A percentile compares a stretch with the other conserved stretches of the same genome.
These are phyloP conservation scores for Fusarium lateritium DNA, from an alignment of 2,329 filamentous ascomycete genomes.

Conservation along the genomic window DNA sequence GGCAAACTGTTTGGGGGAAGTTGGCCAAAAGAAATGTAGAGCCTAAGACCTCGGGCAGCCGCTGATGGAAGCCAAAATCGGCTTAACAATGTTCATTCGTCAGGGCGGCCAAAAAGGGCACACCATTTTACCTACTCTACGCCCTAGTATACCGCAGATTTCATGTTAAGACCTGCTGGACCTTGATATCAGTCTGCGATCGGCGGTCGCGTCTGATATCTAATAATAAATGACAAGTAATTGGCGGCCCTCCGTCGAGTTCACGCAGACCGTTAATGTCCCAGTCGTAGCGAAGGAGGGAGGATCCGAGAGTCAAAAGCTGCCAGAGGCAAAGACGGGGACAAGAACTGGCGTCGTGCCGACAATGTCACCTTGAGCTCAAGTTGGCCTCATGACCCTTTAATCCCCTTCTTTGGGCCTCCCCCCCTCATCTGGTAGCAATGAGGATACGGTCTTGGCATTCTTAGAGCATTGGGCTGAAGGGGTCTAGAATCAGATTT, in stretches of 20 bases:
- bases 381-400: background rate
- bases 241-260: background rate
- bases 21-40: no score
- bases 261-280: background rate
- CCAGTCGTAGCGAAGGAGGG: background rate
- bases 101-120: no score
- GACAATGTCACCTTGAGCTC: no score
- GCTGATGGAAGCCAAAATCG: no score
- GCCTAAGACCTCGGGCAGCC: no score
- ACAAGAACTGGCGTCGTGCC: no score
- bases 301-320: background rate
- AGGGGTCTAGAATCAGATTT: conserved; percentile 1
- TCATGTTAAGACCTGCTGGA: no score
- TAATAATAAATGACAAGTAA: background rate
- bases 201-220: background rate
- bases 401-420: accelerated
- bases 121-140: no score
- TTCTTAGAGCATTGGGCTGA: background rate
- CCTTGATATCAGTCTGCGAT: no score
- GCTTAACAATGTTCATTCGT: no score
- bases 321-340: background rate
- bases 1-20: no score
- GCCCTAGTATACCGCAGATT: no score
- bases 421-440: background rate
- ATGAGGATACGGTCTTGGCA: background rate